These are phyloP conservation scores for Pyrenochaeta sp. DNA, from an alignment of 2,329 filamentous ascomycete species.

Conservation along the genomic window DNA sequence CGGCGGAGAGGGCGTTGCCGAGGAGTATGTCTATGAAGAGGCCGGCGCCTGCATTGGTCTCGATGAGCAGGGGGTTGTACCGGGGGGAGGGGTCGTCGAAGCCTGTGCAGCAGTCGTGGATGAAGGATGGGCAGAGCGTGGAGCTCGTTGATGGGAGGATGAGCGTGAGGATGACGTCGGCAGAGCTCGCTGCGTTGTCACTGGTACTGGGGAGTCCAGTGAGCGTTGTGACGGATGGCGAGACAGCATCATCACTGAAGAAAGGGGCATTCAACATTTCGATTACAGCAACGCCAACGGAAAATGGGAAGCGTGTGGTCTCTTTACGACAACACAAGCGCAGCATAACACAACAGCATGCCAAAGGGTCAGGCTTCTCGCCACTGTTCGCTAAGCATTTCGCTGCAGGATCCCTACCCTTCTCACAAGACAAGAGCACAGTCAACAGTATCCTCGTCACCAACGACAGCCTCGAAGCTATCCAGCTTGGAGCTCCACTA, in stretches of 20 bases:
- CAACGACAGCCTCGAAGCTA: constrained; percentile 22
- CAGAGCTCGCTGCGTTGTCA: constrained; percentile 38
- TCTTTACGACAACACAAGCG: constrained; percentile 33
- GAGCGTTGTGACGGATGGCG: constrained; percentile 3
- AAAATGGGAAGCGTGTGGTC: constrained; percentile 27
- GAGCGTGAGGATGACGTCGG: constrained; percentile 23
- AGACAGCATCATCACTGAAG: constrained; percentile 3
- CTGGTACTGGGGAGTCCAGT: constrained; percentile 36
- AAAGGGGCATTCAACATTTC: constrained; percentile 40
- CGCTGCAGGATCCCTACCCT: constrained; percentile 39
- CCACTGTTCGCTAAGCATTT: constrained; percentile 43
- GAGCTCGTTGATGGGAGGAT: constrained; percentile 20
- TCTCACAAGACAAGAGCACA: constrained; percentile 22
- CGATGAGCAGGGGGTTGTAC: constrained; percentile 18
- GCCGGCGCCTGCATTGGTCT: constrained; percentile 16
- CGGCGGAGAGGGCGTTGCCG: constrained; percentile 20
- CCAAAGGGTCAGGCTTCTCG: constrained; percentile 35
- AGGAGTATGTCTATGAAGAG: constrained; percentile 25
- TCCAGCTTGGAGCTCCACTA: constrained; percentile 27
- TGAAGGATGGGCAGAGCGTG: constrained; percentile 31
- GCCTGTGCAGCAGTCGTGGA: constrained; percentile 26
- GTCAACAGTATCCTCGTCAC: constrained; percentile 37
- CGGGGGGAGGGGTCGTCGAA: constrained; percentile 8
- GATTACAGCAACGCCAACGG: constrained; percentile 14
- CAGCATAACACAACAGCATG: constrained; percentile 28